Evolutionary conservation across 176 grass and related monocot genomes (phyloP), one percentile per base, ranked within the genome.

Genomic region (Oryza rufipogon): DNA sequence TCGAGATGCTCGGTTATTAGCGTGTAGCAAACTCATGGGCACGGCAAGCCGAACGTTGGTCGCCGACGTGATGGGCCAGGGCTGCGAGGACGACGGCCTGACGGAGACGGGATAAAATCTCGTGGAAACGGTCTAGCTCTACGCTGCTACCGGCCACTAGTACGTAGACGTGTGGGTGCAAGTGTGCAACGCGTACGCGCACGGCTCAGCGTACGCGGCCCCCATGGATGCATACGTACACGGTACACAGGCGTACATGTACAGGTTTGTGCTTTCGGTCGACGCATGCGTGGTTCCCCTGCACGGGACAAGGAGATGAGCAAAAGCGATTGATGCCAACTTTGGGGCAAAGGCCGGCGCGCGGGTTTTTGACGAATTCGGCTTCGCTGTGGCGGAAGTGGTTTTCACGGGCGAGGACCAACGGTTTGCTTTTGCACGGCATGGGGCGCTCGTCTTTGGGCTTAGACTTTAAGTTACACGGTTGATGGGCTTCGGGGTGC

Each of bases 101-200:
- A 78, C 56, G 56, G 34, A 25, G 82, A 76, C 64, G 6, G 32
- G 17, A 28, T 58, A 76, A 83, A 77, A 76, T 77, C 73, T 26
- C 11, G 6, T 2, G 3, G 9, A 38, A 44, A 12, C 13, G 20
- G 70, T 71, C 39, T 11, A 1, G 20, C 2, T 8, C 68, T 39
- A 13, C 56, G 9, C 56, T 61, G 20, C 20, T 22, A 22, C 52
- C 52, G 52, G 16, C 52, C 52, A 61, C 20, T 38, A 38, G 36
- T 38, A 38, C 5, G 36, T 38, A 38, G 36, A 5, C 36, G 36
- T 38, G 36, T 38, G 36, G 36, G 36, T 6, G 36, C 34, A 36
- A 32, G 36, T 4, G 36, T 6, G 36, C 34, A 36, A 36, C 34
- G 34, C 34, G 34, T 36, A 36, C 34, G 33, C 33, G 33, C 28